These are phyloP conservation scores for Kodamaea sagamina DNA, from an alignment of 805 yeast genomes.

Conservation along the genomic window DNA sequence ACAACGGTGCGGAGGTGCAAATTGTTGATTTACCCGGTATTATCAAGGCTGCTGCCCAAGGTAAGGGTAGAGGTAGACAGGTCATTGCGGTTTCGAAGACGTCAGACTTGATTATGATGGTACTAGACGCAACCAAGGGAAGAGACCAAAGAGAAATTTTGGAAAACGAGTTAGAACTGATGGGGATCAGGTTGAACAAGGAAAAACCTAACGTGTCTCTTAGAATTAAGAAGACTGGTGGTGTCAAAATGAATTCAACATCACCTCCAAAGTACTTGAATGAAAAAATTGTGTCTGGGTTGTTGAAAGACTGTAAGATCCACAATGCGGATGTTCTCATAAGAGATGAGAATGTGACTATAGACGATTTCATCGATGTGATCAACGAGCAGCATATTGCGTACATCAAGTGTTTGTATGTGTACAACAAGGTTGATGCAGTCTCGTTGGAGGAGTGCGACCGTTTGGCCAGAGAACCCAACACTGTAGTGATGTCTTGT, in stretches of 20 bases:
- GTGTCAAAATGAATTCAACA: slow-evolving; percentile 78
- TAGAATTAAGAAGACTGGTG: slow-evolving; percentile 84
- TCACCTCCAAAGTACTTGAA: slow-evolving; percentile 80
- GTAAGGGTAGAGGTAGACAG: slow-evolving; percentile 97
- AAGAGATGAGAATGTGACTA: slow-evolving; percentile 84
- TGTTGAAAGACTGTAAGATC: slow-evolving; percentile 82
- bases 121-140: slow-evolving; percentile 93
- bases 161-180: slow-evolving; percentile 87
- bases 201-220: slow-evolving; percentile 73
- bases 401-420: slow-evolving; percentile 88
- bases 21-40: slow-evolving; percentile 98
- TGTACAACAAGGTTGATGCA: slow-evolving; percentile 93
- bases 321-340: slow-evolving; percentile 93
- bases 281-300: slow-evolving; percentile 74
- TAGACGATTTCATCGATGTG: slow-evolving; percentile 89
- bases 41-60: slow-evolving; percentile 94
- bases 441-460: slow-evolving; percentile 94
- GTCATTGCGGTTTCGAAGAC: slow-evolving; percentile 96
- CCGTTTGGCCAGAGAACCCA: slow-evolving; percentile 86
- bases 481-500: slow-evolving; percentile 93
- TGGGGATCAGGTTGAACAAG: slow-evolving; percentile 88
- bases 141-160: slow-evolving; percentile 83
- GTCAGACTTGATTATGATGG: slow-evolving; percentile 89
- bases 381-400: slow-evolving; percentile 86
- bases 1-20: slow-evolving; percentile 96